Base-by-base conservation (phyloP, 208 protist species). In the Leptomonas seymouri region DNA sequence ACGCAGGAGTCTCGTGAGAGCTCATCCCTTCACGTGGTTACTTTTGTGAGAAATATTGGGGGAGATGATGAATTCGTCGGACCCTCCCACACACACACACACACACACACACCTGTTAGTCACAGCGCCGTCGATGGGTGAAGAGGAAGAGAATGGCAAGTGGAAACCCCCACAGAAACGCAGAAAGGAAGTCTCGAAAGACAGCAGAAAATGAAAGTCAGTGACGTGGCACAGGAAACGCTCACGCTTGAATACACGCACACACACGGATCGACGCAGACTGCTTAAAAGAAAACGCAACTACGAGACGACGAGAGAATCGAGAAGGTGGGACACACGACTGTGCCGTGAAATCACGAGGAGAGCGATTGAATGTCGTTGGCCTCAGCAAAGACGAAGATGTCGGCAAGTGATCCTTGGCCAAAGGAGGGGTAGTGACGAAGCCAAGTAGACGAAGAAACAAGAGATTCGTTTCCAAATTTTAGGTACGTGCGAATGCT, bases 21-120 rank as follows among this genome's bases (percentile, higher is more conserved):
- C 51, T 74, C 74, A 80, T 80, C 27, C 68, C 39, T 28, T 36
- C 46, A 45, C 50, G 49, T 72, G 16, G 39, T 67, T 60, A 44
- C 61, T 39, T 48, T 31, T 48, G 20, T 31, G 9, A 20, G 50
- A 18, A 50, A 15, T 39, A 50, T 31, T 20, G 5, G 50, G 55
- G 25, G n/a, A 63, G 2, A 50, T 18, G 9, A 48, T n/a, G 12
- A 16, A n/a, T n/a, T n/a, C n/a, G n/a, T n/a, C n/a, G n/a, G n/a
- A n/a, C n/a, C n/a, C 44, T 21, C 7, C 7, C 27, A 53, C 25
- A 34, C 25, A 50, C 11, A 18, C 25, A 46, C 9, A 30, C 16
- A 55, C 21, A 53, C 7, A 56, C 25, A 9, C 39, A 49, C 34
- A 39, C 34, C 9, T 39, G 9, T 39, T 39, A 39, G 9, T 39